Percentiles rank a stretch among this genome's conserved stretches.
Evolutionary conservation across 371 early-diverging fungal species (phyloP).

Genomic region (Rhizopus arrhizus): DNA sequence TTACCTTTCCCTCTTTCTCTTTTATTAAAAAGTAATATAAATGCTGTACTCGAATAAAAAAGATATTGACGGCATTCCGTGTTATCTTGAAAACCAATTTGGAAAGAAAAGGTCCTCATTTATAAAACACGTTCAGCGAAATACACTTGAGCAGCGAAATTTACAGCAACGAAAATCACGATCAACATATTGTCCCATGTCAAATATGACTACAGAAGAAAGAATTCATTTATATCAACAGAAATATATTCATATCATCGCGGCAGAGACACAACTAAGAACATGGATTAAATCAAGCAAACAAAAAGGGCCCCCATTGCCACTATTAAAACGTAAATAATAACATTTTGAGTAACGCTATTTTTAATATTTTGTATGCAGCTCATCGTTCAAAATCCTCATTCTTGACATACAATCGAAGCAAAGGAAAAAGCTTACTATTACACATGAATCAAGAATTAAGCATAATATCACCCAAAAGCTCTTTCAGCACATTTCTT

Average conservation of each 20-base stretch:
- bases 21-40: not conserved
- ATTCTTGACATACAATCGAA: too few species aligned
- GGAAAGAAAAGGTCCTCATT: not conserved
- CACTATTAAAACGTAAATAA: slow-evolving; percentile 9
- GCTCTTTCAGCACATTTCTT: slow-evolving; percentile 25
- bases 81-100: not conserved
- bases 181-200: not conserved
- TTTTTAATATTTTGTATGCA: not conserved
- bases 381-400: too few species aligned
- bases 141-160: not conserved
- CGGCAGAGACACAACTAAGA: slow-evolving; percentile 14
- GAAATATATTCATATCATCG: slow-evolving; percentile 19
- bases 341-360: not conserved
- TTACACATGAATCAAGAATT: slow-evolving; percentile 6
- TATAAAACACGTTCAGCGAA: not conserved
- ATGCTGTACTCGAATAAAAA: not conserved
- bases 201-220: slow-evolving; percentile 8
- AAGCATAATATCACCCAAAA: slow-evolving; percentile 4
- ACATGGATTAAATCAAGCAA: slow-evolving; percentile 21
- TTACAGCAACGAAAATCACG: not conserved
- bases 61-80: not conserved
- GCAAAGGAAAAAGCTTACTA: not conserved
- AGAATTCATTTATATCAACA: slow-evolving; percentile 21
- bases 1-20: not conserved
- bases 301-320: slow-evolving; percentile 10